Base-by-base conservation (phyloP, 73 alveolate genomes). In the Paraurostyla sp. region DNA sequence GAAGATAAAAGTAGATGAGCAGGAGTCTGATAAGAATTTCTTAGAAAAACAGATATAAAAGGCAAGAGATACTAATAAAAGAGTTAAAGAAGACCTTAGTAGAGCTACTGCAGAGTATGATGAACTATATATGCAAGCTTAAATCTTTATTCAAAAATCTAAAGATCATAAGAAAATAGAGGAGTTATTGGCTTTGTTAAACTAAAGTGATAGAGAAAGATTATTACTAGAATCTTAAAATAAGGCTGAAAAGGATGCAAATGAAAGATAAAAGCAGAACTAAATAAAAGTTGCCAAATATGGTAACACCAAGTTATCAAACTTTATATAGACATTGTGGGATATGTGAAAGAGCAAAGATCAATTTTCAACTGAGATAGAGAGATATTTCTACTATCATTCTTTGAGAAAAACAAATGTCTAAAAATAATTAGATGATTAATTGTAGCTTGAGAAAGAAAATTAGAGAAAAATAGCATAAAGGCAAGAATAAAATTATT, bases 401-500 rank as follows among this genome's bases (percentile, higher is more conserved):
- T 56, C 83, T 23, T 15, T 81, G 52, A 81, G 91, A 59, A 81
- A 81, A 49, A 9, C 91, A n/a, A 81, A 81, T 32, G 82, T 81
- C 16, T 32, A 35, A 15, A 56, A 58, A 50, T 9, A 33, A 15
- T 30, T 81, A 7, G 83, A 81, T 13, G 91, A 81, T 30, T 81
- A 81, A 54, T 51, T 56, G 0, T 30, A 7, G 0, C 0, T 29
- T 1, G 81, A 81, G 71, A 57, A 56, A 36, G 71, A 57, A 6
- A 54, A 41, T 38, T 22, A 46, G 18, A 42, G n/a, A 33, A 57
- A 40, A 59, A 56, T 52, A 18, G 71, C n/a, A 23, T 7, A 13
- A 35, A 57, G 23, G 41, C 38, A 41, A 33, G 81, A 56, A 41
- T 16, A 59, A n/a, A 56, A 51, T 22, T 68, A 2, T 9, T 36